A percentile compares a stretch with the other conserved stretches of the same genome.
Conservation (phyloP, 2,329 filamentous ascomycete species). For the Sarocladium kiliense region DNA sequence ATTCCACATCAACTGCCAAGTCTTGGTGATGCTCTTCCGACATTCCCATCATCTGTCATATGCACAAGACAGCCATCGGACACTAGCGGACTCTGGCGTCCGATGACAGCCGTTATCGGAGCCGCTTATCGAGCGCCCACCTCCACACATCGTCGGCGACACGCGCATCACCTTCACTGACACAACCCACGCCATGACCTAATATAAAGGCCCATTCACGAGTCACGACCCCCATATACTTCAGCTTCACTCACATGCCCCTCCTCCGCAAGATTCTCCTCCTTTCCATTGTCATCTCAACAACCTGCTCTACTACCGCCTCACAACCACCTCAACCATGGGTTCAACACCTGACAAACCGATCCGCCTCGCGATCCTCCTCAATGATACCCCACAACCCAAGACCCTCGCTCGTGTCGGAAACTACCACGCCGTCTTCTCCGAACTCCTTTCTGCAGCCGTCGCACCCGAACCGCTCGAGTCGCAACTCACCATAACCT, state of each 20-base stretch:
- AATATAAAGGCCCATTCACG: not conserved
- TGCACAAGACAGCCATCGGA: no score
- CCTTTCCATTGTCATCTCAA: not conserved
- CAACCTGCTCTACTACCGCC: not conserved
- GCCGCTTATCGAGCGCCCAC: not conserved
- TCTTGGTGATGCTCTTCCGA: no score
- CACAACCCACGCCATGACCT: not conserved
- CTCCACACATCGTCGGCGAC: not conserved
- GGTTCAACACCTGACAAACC: not conserved
- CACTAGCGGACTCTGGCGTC: not conserved
- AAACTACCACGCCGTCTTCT: slow-evolving; percentile 4
- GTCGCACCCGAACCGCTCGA: not conserved
- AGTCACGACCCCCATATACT: not conserved
- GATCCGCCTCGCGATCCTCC: slow-evolving; percentile 4
- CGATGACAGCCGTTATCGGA: not conserved
- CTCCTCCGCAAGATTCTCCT: not conserved
- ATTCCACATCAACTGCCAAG: no score
- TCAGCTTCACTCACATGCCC: not conserved
- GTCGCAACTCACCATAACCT: slow-evolving; percentile 2
- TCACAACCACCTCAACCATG: slow-evolving; percentile 1
- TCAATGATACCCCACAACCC: slow-evolving; percentile 5
- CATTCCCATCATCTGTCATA: no score
- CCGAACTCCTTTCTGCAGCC: not conserved
- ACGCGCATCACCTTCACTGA: not conserved
- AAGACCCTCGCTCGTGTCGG: slow-evolving; percentile 6